phyloP scores from a whole-genome alignment of 257 asterid species.

The Penstemon newberryi region DNA sequence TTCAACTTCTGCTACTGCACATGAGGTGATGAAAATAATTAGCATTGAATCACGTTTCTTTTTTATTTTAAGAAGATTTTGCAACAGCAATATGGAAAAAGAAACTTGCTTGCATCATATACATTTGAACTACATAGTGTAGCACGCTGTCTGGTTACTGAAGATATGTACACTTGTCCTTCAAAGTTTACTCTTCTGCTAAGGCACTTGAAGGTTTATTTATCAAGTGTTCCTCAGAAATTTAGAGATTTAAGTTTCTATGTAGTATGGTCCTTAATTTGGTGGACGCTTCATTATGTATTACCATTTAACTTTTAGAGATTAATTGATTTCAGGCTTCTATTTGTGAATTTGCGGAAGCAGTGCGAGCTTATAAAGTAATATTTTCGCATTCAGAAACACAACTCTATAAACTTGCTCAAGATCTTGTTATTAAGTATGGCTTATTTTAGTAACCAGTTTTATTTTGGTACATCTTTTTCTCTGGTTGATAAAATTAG shows the following conservation, averaged over 20 bases:
- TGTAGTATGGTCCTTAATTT: background rate
- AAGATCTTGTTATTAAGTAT: constrained; percentile 72
- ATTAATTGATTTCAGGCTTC: constrained; percentile 61
- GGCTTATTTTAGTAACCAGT: constrained; percentile 24
- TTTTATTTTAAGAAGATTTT: constrained; percentile 11
- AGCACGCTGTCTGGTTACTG: background rate
- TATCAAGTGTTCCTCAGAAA: background rate
- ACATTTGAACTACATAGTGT: constrained; percentile 5
- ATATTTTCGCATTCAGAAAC: constrained; percentile 86
- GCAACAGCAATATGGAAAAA: background rate
- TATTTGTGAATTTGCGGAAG: constrained; percentile 87
- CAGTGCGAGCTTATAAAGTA: constrained; percentile 90
- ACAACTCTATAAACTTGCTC: constrained; percentile 78
- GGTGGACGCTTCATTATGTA: no score
- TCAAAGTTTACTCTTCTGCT: constrained; percentile 1
- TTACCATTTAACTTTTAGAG: constrained; percentile 1
- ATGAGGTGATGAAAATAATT: constrained; percentile 58
- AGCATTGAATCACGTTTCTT: background rate
- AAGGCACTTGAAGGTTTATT: constrained; percentile 13
- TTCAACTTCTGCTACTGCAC: constrained; percentile 50
- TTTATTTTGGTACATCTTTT: constrained; percentile 19
- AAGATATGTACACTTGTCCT: background rate
- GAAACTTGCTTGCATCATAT: background rate
- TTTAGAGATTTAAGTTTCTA: background rate
- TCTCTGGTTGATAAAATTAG: constrained; percentile 10